Percentiles rank a stretch among this genome's conserved stretches.
phyloP scores from a whole-genome alignment of 2,329 filamentous ascomycete genomes.

The Pseudogymnoascus sp. region DNA sequence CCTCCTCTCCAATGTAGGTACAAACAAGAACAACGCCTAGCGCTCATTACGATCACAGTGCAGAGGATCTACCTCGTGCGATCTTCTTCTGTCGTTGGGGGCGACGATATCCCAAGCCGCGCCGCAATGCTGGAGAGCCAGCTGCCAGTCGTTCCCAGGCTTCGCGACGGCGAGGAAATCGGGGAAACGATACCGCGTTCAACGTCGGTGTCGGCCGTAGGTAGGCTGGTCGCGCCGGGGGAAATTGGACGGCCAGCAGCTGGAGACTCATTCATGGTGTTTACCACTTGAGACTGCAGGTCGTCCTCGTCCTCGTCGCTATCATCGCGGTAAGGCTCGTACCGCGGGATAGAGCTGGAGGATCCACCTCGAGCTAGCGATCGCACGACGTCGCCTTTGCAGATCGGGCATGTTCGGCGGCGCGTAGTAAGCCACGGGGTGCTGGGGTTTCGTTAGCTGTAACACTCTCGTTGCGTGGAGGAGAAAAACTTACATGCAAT shows the following conservation, averaged over 20 bases:
- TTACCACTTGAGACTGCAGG: not conserved
- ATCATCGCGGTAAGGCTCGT: constrained; percentile 31
- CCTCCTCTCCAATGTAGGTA: not conserved
- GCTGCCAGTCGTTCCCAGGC: not conserved
- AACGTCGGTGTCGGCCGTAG: constrained; percentile 32
- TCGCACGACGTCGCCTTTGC: constrained; percentile 90
- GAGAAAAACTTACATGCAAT: constrained; percentile 82
- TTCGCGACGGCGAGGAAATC: not conserved
- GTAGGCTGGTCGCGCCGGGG: not conserved
- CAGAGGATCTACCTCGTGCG: constrained; percentile 3
- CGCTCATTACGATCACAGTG: not conserved
- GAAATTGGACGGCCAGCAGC: not conserved
- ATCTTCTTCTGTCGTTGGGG: not conserved
- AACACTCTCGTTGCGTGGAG: constrained; percentile 9
- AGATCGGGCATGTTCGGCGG: constrained; percentile 94
- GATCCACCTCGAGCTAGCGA: constrained; percentile 44
- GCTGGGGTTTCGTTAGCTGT: constrained; percentile 35
- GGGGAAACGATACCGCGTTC: constrained; percentile 27
- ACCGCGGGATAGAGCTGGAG: constrained; percentile 21
- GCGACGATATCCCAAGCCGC: not conserved
- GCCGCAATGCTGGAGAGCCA: not conserved
- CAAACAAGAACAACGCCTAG: not conserved
- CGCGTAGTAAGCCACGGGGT: constrained; percentile 95
- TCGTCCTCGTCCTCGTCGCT: constrained; percentile 30
- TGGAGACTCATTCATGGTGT: not conserved